A percentile compares a stretch with the other conserved stretches of the same genome.
Evolutionary conservation across 257 asterid species (phyloP).

Genomic region (Gynochthodes officinalis): DNA sequence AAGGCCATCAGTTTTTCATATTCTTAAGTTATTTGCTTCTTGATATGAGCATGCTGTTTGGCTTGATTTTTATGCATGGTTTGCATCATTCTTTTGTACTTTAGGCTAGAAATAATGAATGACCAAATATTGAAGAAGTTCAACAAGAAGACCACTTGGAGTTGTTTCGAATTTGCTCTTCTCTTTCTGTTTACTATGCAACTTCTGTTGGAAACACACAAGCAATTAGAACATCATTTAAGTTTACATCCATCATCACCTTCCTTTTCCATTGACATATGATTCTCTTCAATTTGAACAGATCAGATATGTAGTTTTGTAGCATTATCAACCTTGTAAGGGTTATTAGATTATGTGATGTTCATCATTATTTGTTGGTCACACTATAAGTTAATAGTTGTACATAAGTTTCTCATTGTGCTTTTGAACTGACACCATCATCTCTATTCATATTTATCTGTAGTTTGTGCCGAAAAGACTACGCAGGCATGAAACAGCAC

Average conservation of each 20-base stretch:
- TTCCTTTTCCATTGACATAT: not conserved
- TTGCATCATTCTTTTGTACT: not conserved
- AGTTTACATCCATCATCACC: not conserved
- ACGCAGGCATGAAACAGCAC: constrained; percentile 89
- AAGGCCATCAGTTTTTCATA: too few species aligned
- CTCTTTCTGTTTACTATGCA: not conserved
- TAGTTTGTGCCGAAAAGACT: constrained; percentile 92
- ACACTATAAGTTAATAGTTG: not conserved
- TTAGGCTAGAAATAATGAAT: not conserved
- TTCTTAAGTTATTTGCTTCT: too few species aligned
- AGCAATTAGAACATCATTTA: not conserved
- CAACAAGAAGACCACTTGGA: not conserved
- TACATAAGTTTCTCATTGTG: not conserved
- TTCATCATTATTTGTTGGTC: not conserved
- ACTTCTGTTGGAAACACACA: not conserved
- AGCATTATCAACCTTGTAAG: not conserved
- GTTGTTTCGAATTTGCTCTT: not conserved
- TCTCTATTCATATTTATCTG: constrained; percentile 19
- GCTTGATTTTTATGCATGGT: not conserved
- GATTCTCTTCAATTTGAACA: not conserved
- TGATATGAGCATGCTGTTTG: not conserved
- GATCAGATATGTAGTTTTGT: not conserved
- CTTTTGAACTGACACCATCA: not conserved
- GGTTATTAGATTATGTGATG: not conserved
- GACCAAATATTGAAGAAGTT: not conserved